Percentiles rank a stretch among this genome's conserved stretches.
Conservation (phyloP, 176 grass and related monocot species). For the Canna indica region DNA sequence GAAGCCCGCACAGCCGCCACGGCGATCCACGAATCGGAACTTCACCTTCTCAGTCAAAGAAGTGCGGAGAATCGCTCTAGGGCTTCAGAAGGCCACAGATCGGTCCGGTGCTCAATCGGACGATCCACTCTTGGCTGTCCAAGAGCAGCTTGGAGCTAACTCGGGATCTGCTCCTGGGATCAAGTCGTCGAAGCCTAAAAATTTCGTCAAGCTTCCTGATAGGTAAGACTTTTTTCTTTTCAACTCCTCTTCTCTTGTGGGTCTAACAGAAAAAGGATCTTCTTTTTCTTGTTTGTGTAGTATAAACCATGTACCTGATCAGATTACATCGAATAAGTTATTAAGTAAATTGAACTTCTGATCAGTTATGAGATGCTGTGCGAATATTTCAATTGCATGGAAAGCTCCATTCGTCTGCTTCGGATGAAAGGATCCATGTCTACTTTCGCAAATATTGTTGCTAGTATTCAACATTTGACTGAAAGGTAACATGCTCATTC, state of each 20-base stretch:
- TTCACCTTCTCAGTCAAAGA: constrained; percentile 55
- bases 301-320: neutral
- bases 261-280: neutral
- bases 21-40: constrained; percentile 20
- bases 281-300: neutral
- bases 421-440: constrained; percentile 55
- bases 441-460: constrained; percentile 54
- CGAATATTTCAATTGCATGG: constrained; percentile 75
- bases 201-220: constrained; percentile 45
- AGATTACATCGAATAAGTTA: neutral
- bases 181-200: constrained; percentile 25
- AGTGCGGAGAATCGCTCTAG: constrained; percentile 42
- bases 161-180: neutral
- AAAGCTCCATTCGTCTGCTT: constrained; percentile 63
- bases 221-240: constrained; percentile 32
- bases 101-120: neutral
- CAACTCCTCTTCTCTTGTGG: neutral
- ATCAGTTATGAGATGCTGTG: constrained; percentile 66
- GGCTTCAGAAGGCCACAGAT: constrained; percentile 9
- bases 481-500: constrained; percentile 36
- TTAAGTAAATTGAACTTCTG: neutral
- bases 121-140: constrained; percentile 35
- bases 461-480: constrained; percentile 52
- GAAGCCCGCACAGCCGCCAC: constrained; percentile 31
- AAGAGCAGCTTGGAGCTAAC: constrained; percentile 28